A percentile compares a stretch with the other conserved stretches of the same genome.
These are phyloP conservation scores for Solioccasus polychromus DNA, from an alignment of 768 basidiomycete genomes.

Conservation along the genomic window DNA sequence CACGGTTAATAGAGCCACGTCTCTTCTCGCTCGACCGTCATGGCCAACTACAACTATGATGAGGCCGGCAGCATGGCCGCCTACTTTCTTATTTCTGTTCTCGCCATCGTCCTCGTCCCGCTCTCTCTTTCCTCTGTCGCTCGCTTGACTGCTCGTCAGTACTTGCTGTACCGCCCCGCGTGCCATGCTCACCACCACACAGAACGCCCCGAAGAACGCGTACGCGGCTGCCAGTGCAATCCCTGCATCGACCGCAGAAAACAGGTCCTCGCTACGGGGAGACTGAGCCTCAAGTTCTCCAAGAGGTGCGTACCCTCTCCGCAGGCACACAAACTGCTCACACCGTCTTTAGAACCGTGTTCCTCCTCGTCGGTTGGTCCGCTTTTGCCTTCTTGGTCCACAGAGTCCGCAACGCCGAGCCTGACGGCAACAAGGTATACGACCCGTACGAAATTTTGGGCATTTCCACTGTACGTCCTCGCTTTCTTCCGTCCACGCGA, in stretches of 20 bases:
- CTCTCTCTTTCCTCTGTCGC: slow-evolving; percentile 57
- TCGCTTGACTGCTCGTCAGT: slow-evolving; percentile 42
- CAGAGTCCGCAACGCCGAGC: slow-evolving; percentile 50
- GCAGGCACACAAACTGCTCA: not conserved
- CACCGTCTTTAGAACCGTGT: slow-evolving; percentile 47
- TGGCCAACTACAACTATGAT: slow-evolving; percentile 86
- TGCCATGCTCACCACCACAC: slow-evolving; percentile 11
- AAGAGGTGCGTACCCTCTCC: slow-evolving; percentile 41
- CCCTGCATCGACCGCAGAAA: slow-evolving; percentile 57
- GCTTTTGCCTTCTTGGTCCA: slow-evolving; percentile 66
- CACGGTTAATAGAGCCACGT: slow-evolving; percentile 17
- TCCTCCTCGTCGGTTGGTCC: slow-evolving; percentile 73
- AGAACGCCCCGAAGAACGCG: slow-evolving; percentile 34
- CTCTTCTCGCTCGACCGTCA: slow-evolving; percentile 22
- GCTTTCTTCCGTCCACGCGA: not conserved
- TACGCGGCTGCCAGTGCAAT: slow-evolving; percentile 56
- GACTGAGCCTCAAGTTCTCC: slow-evolving; percentile 47
- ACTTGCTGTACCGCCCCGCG: not conserved
- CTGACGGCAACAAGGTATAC: slow-evolving; percentile 74
- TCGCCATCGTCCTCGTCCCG: slow-evolving; percentile 80
- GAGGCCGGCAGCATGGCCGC: slow-evolving; percentile 83
- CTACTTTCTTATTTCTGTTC: slow-evolving; percentile 89
- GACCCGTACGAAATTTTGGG: slow-evolving; percentile 95
- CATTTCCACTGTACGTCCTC: slow-evolving; percentile 46
- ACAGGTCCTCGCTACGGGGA: slow-evolving; percentile 39